A percentile compares a stretch with the other conserved stretches of the same genome.
phyloP scores from a whole-genome alignment of 1,284 basidiomycete genomes.

The Macrocystidia cucumis region DNA sequence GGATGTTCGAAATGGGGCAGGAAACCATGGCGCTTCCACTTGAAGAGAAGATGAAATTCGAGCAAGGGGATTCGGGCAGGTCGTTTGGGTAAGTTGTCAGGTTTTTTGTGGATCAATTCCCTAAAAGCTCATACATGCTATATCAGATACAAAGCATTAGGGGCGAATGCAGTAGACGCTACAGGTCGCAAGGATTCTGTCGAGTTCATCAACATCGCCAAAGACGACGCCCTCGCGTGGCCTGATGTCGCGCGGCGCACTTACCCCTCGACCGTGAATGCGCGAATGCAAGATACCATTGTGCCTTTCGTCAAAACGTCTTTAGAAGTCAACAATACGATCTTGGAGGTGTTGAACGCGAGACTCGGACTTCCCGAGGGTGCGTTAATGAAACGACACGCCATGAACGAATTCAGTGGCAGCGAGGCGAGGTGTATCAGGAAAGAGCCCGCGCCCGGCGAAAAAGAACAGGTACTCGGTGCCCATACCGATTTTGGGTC shows the following conservation, averaged over 20 bases:
- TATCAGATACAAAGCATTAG: constrained; percentile 55
- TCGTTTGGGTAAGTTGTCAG: constrained; percentile 52
- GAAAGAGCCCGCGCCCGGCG: constrained; percentile 32
- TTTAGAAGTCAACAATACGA: constrained; percentile 42
- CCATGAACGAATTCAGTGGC: constrained; percentile 38
- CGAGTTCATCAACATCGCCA: constrained; percentile 62
- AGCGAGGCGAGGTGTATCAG: constrained; percentile 55
- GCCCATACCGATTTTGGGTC: constrained; percentile 55
- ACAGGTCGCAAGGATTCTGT: constrained; percentile 47
- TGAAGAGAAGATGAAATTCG: constrained; percentile 57
- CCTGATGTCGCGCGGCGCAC: constrained; percentile 40
- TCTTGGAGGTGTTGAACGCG: constrained; percentile 50
- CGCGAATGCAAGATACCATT: constrained; percentile 40
- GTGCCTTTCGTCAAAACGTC: constrained; percentile 52
- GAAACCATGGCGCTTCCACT: constrained; percentile 51
- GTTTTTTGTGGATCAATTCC: not conserved
- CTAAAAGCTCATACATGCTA: constrained; percentile 1
- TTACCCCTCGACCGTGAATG: constrained; percentile 47
- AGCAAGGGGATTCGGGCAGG: constrained; percentile 55
- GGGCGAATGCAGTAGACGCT: constrained; percentile 56
- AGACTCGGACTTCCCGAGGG: constrained; percentile 48
- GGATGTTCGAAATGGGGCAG: constrained; percentile 55
- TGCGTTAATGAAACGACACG: constrained; percentile 39
- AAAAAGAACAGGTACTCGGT: constrained; percentile 30
- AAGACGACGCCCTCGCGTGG: constrained; percentile 57